Conservation (phyloP, 106 monocot species). For the Alisma plantagoaquatica region DNA sequence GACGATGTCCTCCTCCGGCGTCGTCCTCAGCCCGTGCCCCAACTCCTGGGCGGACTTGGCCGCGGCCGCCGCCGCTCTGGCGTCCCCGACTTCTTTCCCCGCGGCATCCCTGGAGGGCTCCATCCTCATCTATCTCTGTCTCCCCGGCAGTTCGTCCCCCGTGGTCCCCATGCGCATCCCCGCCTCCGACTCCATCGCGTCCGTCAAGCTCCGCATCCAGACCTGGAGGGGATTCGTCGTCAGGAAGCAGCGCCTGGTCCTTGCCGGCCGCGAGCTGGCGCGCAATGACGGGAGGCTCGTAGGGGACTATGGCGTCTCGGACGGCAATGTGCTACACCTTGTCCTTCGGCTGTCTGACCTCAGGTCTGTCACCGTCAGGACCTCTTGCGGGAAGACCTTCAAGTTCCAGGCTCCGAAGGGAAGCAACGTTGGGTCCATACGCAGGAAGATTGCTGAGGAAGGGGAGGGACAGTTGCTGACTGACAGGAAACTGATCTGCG, state of each 20-base stretch:
- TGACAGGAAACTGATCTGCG: constrained; percentile 39
- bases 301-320: constrained; percentile 56
- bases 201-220: constrained; percentile 76
- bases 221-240: constrained; percentile 50
- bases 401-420: constrained; percentile 39
- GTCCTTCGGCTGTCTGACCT: constrained; percentile 48
- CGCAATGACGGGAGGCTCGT: constrained; percentile 44
- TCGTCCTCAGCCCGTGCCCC: no score
- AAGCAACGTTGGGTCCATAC: constrained; percentile 51
- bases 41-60: no score
- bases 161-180: constrained; percentile 45
- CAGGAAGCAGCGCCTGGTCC: constrained; percentile 75
- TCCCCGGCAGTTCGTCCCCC: constrained; percentile 27
- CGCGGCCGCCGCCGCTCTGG: no score
- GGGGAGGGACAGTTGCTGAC: constrained; percentile 27
- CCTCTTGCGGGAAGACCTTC: constrained; percentile 48
- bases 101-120: constrained; percentile 28
- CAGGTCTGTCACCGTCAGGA: constrained; percentile 48
- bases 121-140: constrained; percentile 55
- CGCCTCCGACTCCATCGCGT: constrained; percentile 66
- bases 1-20: no score
- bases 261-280: constrained; percentile 64
- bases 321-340: constrained; percentile 69
- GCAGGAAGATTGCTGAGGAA: constrained; percentile 45
- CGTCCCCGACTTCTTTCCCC: no score